A percentile compares a stretch with the other conserved stretches of the same genome.
phyloP scores from a whole-genome alignment of 2,329 filamentous ascomycete genomes.

The Ceratocystis variospora region DNA sequence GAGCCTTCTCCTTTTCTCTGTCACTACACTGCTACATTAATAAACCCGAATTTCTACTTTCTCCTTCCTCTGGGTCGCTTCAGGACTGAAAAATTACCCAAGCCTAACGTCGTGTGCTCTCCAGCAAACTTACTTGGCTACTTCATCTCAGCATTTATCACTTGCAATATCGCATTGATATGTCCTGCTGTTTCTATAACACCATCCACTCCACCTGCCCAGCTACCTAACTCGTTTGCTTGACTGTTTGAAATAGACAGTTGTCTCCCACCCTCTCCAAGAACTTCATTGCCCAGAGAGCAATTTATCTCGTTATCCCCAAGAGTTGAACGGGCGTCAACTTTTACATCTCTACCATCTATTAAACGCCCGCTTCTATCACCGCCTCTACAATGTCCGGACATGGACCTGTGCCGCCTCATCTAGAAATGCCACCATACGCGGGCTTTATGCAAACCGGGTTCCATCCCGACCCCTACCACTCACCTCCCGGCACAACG shows the following conservation, averaged over 20 bases:
- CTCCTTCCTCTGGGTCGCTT: neutral
- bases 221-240: neutral
- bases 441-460: neutral
- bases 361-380: neutral
- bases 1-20: no score
- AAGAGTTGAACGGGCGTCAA: constrained; percentile 8
- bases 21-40: no score
- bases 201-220: neutral
- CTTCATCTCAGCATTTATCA: neutral
- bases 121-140: neutral
- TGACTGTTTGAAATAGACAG: neutral
- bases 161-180: neutral
- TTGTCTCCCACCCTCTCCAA: neutral
- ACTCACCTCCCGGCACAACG: constrained; percentile 13
- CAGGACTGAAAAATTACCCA: neutral
- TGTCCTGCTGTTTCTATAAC: neutral
- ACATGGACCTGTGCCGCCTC: constrained; percentile 12
- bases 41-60: neutral
- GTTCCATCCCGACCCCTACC: constrained; percentile 1
- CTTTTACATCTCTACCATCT: neutral
- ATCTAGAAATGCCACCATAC: constrained; percentile 2
- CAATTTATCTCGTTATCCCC: neutral
- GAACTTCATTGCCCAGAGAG: neutral
- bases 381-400: constrained; percentile 7
- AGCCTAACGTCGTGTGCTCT: neutral